Base-by-base conservation (phyloP, 805 yeast species). In the Wickerhamiella hasegawae region DNA sequence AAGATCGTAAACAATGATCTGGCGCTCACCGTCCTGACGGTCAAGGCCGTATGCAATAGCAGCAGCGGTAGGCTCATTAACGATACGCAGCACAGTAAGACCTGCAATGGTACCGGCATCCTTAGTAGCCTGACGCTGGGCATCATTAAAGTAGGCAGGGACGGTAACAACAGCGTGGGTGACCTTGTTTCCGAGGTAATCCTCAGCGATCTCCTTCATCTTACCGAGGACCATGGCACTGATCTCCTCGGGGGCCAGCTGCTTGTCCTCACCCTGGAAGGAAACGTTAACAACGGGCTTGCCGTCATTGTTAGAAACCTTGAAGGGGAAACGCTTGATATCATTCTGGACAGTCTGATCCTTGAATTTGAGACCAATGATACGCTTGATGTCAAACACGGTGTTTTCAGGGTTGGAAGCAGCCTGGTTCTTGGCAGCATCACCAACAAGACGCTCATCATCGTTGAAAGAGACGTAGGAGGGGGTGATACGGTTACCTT, bases 11-110 rank as follows among this genome's bases (percentile, higher is more conserved):
- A 84, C 92, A 54, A 84, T 73, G 47, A 84, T 82, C 61, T 84
- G 85, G 52, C 79, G 80, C 62, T 84, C 96, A 45, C 71, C 78
- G 26, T 74, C 76, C 42, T 73, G 68, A 57, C 57, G 68, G 59
- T 82, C 93, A 49, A 85, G 68, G 56, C 96, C 96, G 63, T 84
- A 84, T 45, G 96, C 96, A 61, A 84, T 82, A 37, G 96, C 96
- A 47, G 96, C 96, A 32, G 96, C 96, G 41, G 96, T 84, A 52
- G 94, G 94, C 68, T 81, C 94, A 58, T 81, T 81, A 43, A 81
- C 87, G 49, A 81, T 81, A 69, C 94, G 76, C 60, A 80, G 66
- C 44, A 81, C 82, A 57, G 77, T 81, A 56, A 81, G 68, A 52
- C 94, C 94, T 33, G 93, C 92, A 68, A 81, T 81, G 42, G 77